phyloP scores from a whole-genome alignment of 208 protist species.

The Lotmaria passim region DNA sequence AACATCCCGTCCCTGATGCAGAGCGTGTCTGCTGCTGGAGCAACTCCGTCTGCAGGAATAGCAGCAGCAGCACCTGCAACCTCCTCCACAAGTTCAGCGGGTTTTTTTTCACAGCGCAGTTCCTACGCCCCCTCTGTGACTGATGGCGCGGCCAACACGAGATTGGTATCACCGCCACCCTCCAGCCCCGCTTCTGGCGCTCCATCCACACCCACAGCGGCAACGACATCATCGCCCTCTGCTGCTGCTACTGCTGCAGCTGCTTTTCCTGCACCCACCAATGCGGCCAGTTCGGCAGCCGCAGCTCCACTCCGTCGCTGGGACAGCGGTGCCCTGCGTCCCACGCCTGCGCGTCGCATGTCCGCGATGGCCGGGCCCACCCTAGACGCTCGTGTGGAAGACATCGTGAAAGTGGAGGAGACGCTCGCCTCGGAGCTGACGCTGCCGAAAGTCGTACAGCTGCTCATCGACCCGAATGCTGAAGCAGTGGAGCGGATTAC shows the following conservation, averaged over 20 bases:
- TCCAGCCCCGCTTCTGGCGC: too few relatives aligned
- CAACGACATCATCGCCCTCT: not conserved
- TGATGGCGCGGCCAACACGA: too few relatives aligned
- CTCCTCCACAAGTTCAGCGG: not conserved
- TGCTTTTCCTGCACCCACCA: not conserved
- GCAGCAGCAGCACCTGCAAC: constrained; percentile 9
- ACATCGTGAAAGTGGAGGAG: constrained; percentile 72
- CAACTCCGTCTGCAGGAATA: not conserved
- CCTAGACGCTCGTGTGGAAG: constrained; percentile 71
- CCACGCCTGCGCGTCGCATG: constrained; percentile 37
- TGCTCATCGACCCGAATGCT: constrained; percentile 79
- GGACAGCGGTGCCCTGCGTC: constrained; percentile 27
- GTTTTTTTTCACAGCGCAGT: not conserved
- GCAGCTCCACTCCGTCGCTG: constrained; percentile 7
- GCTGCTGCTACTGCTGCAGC: constrained; percentile 1
- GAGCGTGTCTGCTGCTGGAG: not conserved
- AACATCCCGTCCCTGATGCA: constrained; percentile 23
- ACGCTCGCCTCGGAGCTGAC: constrained; percentile 49
- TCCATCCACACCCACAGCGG: too few relatives aligned
- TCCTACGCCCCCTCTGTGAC: not conserved
- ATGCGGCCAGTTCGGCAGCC: not conserved
- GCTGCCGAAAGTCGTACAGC: constrained; percentile 71
- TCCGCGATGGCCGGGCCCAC: constrained; percentile 37
- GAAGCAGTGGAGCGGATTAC: constrained; percentile 72
- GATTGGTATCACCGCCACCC: too few relatives aligned